Evolutionary conservation across 192 early-diverging fungal species (phyloP).

Genomic region (Coemansia sp.): DNA sequence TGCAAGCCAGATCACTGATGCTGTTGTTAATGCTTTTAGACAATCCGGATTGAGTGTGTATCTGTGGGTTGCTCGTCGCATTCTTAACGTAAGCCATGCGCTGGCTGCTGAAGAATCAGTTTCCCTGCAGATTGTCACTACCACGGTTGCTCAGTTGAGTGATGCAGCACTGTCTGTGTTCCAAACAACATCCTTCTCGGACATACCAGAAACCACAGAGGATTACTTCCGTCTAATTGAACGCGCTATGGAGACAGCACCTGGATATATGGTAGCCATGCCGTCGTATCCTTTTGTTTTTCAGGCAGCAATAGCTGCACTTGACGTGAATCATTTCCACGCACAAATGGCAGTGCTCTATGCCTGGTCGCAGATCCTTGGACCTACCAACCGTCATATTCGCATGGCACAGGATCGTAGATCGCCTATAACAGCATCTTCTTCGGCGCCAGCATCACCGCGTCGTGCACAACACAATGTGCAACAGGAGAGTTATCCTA

Average conservation of each 20-base stretch:
- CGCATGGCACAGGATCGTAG: slow-evolving; percentile 25
- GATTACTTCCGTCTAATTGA: slow-evolving; percentile 49
- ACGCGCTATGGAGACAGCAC: slow-evolving; percentile 37
- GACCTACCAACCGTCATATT: slow-evolving; percentile 49
- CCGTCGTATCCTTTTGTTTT: slow-evolving; percentile 30
- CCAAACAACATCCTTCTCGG: slow-evolving; percentile 39
- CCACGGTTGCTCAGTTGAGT: slow-evolving; percentile 67
- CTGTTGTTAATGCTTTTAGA: slow-evolving; percentile 66
- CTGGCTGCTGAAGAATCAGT: slow-evolving; percentile 47
- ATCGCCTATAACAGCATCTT: neutral
- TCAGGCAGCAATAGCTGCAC: slow-evolving; percentile 36
- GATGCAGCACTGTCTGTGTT: slow-evolving; percentile 64
- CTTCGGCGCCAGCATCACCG: slow-evolving; percentile 13
- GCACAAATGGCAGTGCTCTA: slow-evolving; percentile 39
- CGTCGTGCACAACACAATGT: slow-evolving; percentile 9
- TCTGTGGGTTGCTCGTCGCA: slow-evolving; percentile 75
- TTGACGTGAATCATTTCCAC: slow-evolving; percentile 44
- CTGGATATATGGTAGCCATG: slow-evolving; percentile 23
- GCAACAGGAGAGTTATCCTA: slow-evolving; percentile 29
- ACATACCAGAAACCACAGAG: slow-evolving; percentile 46
- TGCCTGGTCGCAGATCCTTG: slow-evolving; percentile 41
- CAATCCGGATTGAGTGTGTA: slow-evolving; percentile 66
- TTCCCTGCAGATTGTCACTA: slow-evolving; percentile 54
- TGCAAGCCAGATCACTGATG: slow-evolving; percentile 41
- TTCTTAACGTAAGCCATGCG: slow-evolving; percentile 63